Base-by-base conservation (phyloP, 1,284 basidiomycete species). In the Cutaneotrichosporon dermatis region DNA sequence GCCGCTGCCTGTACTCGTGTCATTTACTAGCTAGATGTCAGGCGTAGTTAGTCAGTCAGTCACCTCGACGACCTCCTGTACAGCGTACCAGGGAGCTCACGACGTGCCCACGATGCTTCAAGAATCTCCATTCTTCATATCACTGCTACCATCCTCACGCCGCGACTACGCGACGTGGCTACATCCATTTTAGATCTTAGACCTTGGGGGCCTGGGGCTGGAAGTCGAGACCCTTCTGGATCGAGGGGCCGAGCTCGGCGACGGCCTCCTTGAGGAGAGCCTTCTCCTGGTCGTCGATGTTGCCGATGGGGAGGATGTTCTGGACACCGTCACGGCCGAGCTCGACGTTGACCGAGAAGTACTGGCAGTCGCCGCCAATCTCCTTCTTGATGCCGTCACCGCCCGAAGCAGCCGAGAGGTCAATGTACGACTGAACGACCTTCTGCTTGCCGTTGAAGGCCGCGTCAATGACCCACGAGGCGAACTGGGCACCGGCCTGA, bases 401-500 rank as follows among this genome's bases (percentile, higher is more conserved):
- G 61, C 76, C 77, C 51, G 76, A 64, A 65, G 76, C 79, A 58
- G 82, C 76, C 43, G 69, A 69, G 81, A 88, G 90, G 83, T 88
- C 86, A 76, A 96, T 88, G 79, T 90, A 95, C 5, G 91, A 88
- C 64, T 92, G 92, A 37, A 87, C 86, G 66, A 91, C 76, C 54
- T 91, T 85, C 82, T 88, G 89, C 81, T 94, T 90, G 75, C 92
- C 92, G 69, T 83, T 86, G 65, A 76, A 77, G 77, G 94, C 80
- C 57, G 90, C 92, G 57, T 89, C 85, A 69, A 97, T 82, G 69
- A 97, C 82, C 55, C 85, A 81, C 74, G 89, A 83, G 63, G 92
- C 83, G 80, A 95, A 97, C 80, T 89, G 90, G 79, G 92, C 88
- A 75, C 88, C 90, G 60, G 89, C 89, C 74, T 91, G 92, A n/a